Conservation (phyloP, 305 asterid genomes). For the Coffea humblotiana region DNA sequence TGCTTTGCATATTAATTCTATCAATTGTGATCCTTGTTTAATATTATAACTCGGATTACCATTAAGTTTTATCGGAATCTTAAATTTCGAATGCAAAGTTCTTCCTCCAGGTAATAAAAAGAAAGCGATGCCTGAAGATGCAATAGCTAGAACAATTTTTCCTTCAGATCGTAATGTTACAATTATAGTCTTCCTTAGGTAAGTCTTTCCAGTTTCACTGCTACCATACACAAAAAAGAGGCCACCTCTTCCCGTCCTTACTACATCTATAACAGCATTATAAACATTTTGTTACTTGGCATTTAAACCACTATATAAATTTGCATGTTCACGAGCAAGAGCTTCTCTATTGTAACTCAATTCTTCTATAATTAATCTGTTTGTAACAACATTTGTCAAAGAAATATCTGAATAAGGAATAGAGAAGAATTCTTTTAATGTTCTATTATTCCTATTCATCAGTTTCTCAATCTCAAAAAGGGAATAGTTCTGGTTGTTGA, state of each 20-base stretch:
- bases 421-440: too few species aligned
- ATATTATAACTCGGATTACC: neutral
- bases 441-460: too few species aligned
- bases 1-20: neutral
- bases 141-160: neutral
- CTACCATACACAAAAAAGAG: neutral
- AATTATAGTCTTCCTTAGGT: neutral
- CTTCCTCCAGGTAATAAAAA: neutral
- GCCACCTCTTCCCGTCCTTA: neutral
- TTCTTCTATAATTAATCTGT: neutral
- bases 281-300: neutral
- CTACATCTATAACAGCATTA: neutral
- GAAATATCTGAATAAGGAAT: too few species aligned
- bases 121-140: neutral
- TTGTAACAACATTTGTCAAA: neutral
- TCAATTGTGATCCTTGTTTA: neutral
- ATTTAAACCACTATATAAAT: neutral
- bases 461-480: too few species aligned
- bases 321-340: neutral
- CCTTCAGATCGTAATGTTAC: neutral
- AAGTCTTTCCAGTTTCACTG: neutral
- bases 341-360: neutral
- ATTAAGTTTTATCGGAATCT: neutral
- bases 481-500: too few species aligned
- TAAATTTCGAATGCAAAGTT: slow-evolving; percentile 12